These are phyloP conservation scores for Colletotrichum sublineola DNA, from an alignment of 2,329 filamentous ascomycete genomes.

Conservation along the genomic window DNA sequence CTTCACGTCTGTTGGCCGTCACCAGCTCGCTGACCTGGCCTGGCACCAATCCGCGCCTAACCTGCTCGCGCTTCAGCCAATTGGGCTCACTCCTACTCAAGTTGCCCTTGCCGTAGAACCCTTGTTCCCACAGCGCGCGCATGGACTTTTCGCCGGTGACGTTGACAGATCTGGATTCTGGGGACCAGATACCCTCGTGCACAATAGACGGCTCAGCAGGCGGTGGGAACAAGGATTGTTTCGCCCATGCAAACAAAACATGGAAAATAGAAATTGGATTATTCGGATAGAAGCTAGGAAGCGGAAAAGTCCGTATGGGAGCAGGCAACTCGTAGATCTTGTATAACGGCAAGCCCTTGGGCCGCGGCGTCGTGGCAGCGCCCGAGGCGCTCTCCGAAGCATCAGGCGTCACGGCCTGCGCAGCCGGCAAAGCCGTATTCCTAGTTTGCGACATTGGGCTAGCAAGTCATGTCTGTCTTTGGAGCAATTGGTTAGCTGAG, in stretches of 20 bases:
- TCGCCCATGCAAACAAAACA: constrained; percentile 81
- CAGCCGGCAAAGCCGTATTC: constrained; percentile 37
- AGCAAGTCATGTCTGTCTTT: constrained; percentile 63
- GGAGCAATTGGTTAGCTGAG: constrained; percentile 41
- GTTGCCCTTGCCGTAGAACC: constrained; percentile 96
- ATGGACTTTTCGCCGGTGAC: constrained; percentile 82
- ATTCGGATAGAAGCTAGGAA: constrained; percentile 90
- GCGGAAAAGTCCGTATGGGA: constrained; percentile 84
- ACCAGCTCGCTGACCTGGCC: constrained; percentile 83
- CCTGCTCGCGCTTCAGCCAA: constrained; percentile 88
- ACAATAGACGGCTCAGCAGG: constrained; percentile 73
- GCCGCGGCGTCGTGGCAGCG: constrained; percentile 45
- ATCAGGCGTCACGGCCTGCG: constrained; percentile 27
- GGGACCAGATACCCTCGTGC: constrained; percentile 84
- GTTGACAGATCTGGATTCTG: constrained; percentile 84
- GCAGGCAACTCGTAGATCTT: constrained; percentile 86
- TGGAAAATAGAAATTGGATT: constrained; percentile 92
- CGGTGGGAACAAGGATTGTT: constrained; percentile 77
- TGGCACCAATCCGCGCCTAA: constrained; percentile 73
- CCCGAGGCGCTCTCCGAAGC: constrained; percentile 43
- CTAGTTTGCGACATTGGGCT: constrained; percentile 59
- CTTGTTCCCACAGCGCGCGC: constrained; percentile 91
- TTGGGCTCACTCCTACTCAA: constrained; percentile 94
- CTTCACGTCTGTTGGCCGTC: constrained; percentile 81
- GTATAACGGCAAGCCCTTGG: constrained; percentile 64